phyloP scores from a whole-genome alignment of 2,329 filamentous ascomycete genomes.

The Thelonectria rubi region DNA sequence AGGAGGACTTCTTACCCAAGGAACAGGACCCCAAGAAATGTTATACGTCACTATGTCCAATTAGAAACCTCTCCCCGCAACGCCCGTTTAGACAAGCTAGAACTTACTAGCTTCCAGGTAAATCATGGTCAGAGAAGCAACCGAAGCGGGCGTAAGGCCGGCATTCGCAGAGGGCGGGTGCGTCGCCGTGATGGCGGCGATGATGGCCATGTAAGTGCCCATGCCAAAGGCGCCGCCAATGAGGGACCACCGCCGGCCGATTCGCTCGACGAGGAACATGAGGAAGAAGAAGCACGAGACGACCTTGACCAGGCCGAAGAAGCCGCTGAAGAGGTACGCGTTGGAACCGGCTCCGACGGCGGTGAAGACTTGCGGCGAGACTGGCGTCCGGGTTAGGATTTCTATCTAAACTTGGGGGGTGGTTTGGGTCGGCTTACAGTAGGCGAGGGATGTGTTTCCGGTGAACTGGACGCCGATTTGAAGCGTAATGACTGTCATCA shows the following conservation, averaged over 20 bases:
- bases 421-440: constrained; percentile 46
- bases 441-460: constrained; percentile 60
- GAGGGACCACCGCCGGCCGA: constrained; percentile 59
- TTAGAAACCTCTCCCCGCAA: neutral
- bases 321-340: constrained; percentile 59
- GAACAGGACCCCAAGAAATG: constrained; percentile 61
- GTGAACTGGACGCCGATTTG: constrained; percentile 59
- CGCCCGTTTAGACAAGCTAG: neutral
- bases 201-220: constrained; percentile 62
- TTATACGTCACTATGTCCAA: constrained; percentile 51
- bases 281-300: constrained; percentile 57
- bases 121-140: constrained; percentile 60
- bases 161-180: constrained; percentile 50
- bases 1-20: constrained; percentile 51
- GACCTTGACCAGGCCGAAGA: constrained; percentile 63
- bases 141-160: constrained; percentile 50
- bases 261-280: constrained; percentile 58
- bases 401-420: no score
- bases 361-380: constrained; percentile 61
- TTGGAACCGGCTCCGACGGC: constrained; percentile 58
- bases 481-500: constrained; percentile 59
- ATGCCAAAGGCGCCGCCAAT: constrained; percentile 59
- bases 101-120: constrained; percentile 57
- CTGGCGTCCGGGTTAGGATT: constrained; percentile 30
- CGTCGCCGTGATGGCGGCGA: constrained; percentile 57